Evolutionary conservation across 169 alveolate species (phyloP).

Genomic region (Blepharisma undulans): DNA sequence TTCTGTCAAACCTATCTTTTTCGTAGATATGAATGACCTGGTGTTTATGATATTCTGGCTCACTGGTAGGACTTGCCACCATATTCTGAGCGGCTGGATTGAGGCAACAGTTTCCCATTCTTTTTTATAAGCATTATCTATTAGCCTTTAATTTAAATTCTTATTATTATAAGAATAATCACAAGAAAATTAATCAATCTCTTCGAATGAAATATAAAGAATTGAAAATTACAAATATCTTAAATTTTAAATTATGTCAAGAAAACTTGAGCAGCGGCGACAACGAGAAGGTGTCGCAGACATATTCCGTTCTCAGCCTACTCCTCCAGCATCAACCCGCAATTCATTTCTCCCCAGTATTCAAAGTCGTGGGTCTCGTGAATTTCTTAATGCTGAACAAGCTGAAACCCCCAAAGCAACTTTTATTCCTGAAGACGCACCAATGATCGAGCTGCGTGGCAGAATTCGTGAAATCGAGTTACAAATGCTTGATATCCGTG

Average conservation of each 20-base stretch:
- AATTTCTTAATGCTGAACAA: background rate
- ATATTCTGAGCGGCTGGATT: background rate
- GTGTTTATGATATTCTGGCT: background rate
- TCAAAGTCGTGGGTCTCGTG: background rate
- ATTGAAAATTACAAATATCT: background rate
- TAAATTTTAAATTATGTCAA: background rate
- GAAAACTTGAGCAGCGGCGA: background rate
- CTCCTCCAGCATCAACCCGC: background rate
- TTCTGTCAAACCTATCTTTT: background rate
- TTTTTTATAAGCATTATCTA: background rate
- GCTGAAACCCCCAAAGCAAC: conserved; percentile 21
- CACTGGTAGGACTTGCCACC: background rate
- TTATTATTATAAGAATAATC: background rate
- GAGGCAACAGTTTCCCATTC: background rate
- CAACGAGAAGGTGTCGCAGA: background rate
- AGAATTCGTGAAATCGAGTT: conserved; percentile 17
- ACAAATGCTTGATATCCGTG: conserved; percentile 10
- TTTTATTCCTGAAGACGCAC: background rate
- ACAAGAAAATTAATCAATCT: background rate
- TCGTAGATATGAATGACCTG: background rate
- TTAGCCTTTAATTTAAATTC: background rate
- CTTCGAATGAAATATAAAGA: background rate
- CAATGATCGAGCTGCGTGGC: conserved; percentile 13
- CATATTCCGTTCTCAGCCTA: background rate
- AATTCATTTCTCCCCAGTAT: background rate